Evolutionary conservation across 441 rosid genomes (phyloP), one percentile per base, ranked within the genome.

Genomic region (Erodium texanum): DNA sequence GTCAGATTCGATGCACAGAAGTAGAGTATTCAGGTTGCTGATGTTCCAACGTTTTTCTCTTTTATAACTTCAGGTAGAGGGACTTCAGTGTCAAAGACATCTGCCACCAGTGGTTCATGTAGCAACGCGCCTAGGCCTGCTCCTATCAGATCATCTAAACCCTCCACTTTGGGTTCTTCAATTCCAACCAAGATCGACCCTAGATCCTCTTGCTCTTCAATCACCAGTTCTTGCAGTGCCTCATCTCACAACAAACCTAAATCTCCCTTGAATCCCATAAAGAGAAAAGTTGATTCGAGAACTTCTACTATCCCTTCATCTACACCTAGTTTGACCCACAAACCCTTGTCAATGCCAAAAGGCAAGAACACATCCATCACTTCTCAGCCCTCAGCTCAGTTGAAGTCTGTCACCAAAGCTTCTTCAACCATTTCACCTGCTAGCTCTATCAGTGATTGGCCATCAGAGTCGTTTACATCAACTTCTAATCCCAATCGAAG

Each of bases 371-470:
- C 75, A 73, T 62, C 87, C 32, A 73, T 73, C 48, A 71, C 62
- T 66, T 70, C 88, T 19, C 76, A 71, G 69, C 64, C 76, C 71
- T 75, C 87, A 58, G 75, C 87, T 70, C 36, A 66, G 78, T 66
- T 85, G 76, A 80, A 70, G 74, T 77, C 87, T 76, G 72, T 73
- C 19, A 90, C 43, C 43, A 38, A 79, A 78, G 78, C 71, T 16
- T 81, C 92, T 66, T 78, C 92, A 54, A 83, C 70, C 75, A 74
- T 73, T 74, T 87, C 88, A 70, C 82, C 89, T 69, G 74, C 87
- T 75, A 90, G 91, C 84, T 80, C 97, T 77, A 76, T 83, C 73
- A 84, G 87, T 80, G 96, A 94, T 76, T 80, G 87, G 90, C 86
- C 98, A 68, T 78, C 82, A 24, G 87, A 67, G 62, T 87, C 89